Conservation (phyloP, 352 stramenopile species). For the Globisporangium emineosum region DNA sequence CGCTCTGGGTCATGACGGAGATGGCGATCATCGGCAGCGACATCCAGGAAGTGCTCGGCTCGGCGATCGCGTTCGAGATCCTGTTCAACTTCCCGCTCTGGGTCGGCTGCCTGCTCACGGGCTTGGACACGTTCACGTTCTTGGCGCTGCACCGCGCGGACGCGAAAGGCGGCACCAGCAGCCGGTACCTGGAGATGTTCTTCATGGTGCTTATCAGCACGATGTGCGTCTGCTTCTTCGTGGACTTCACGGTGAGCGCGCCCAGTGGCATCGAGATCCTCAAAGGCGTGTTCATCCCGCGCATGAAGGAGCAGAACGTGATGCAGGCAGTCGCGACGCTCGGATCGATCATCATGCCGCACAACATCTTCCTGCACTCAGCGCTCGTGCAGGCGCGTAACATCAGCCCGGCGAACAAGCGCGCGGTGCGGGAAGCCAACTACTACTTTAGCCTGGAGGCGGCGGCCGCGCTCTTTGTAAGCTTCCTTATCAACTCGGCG, state of each 20-base stretch:
- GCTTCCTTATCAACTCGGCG: constrained; percentile 94
- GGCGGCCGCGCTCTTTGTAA: constrained; percentile 88
- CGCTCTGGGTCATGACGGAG: constrained; percentile 93
- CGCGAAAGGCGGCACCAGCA: constrained; percentile 13
- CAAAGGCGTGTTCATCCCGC: constrained; percentile 78
- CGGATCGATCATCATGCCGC: constrained; percentile 93
- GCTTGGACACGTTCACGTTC: constrained; percentile 94
- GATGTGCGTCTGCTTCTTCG: constrained; percentile 93
- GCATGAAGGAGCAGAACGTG: constrained; percentile 46
- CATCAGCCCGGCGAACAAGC: constrained; percentile 31
- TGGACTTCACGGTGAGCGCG: constrained; percentile 82
- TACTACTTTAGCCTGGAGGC: constrained; percentile 94
- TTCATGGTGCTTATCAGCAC: constrained; percentile 91
- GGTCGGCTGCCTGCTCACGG: constrained; percentile 86
- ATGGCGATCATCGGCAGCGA: constrained; percentile 89
- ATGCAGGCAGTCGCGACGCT: constrained; percentile 90
- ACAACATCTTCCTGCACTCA: constrained; percentile 93
- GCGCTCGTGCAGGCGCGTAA: constrained; percentile 75
- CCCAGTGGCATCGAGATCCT: constrained; percentile 60
- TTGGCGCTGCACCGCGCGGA: constrained; percentile 84
- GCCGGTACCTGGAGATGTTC: constrained; percentile 80
- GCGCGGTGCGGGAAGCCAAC: constrained; percentile 51
- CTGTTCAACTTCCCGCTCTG: constrained; percentile 89
- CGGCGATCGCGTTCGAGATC: constrained; percentile 90
- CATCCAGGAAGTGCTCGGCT: constrained; percentile 91